phyloP scores from a whole-genome alignment of 1,284 basidiomycete species.

The Leccinum discolor region DNA sequence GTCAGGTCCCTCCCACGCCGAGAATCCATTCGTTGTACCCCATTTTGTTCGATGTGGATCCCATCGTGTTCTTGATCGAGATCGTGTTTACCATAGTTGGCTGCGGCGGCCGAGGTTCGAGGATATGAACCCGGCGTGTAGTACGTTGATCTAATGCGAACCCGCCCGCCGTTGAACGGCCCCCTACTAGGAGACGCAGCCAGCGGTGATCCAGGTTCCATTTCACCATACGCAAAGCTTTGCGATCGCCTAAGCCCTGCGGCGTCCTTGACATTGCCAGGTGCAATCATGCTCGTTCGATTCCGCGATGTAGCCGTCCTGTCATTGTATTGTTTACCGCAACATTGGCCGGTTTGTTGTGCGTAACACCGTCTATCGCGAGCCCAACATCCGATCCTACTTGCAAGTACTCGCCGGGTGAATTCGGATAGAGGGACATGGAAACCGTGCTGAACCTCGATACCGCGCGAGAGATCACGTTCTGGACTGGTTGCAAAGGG shows the following conservation, averaged over 20 bases:
- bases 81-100: slow-evolving; percentile 34
- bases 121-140: slow-evolving; percentile 58
- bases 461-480: slow-evolving; percentile 37
- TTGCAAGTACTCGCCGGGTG: slow-evolving; percentile 36
- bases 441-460: slow-evolving; percentile 54
- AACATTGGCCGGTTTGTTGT: slow-evolving; percentile 38
- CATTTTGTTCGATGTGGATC: slow-evolving; percentile 22
- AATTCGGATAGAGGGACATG: slow-evolving; percentile 52
- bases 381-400: slow-evolving; percentile 39
- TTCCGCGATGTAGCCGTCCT: slow-evolving; percentile 34
- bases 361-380: slow-evolving; percentile 44
- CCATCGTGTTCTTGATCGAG: slow-evolving; percentile 33
- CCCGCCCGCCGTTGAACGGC: slow-evolving; percentile 47
- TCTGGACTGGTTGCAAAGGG: slow-evolving; percentile 37
- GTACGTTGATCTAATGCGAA: slow-evolving; percentile 68
- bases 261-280: slow-evolving; percentile 22
- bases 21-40: slow-evolving; percentile 40
- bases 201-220: slow-evolving; percentile 49
- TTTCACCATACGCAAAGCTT: slow-evolving; percentile 54
- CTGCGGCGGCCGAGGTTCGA: slow-evolving; percentile 45
- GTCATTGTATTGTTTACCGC: slow-evolving; percentile 36
- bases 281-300: slow-evolving; percentile 33
- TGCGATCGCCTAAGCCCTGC: slow-evolving; percentile 35
- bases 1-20: slow-evolving; percentile 51
- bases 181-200: slow-evolving; percentile 16